phyloP scores from a whole-genome alignment of 208 protist species.

The Porcisia hertigi region DNA sequence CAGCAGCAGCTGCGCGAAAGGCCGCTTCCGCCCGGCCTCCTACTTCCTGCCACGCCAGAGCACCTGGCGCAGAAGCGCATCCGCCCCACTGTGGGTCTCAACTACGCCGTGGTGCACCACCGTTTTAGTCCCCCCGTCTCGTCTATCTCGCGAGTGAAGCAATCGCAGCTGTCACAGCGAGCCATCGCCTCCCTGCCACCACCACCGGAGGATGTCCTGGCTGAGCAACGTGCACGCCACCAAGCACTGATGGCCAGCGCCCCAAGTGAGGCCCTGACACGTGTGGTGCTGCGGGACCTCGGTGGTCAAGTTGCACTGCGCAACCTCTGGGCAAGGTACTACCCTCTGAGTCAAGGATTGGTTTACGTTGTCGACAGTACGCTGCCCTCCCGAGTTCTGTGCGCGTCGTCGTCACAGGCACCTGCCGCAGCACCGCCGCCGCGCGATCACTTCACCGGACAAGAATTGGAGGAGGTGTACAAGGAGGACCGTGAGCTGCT shows the following conservation, averaged over 20 bases:
- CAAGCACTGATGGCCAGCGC: slow-evolving; percentile 12
- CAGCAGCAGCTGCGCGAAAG: background rate
- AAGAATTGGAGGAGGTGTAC: slow-evolving; percentile 24
- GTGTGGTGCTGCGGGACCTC: slow-evolving; percentile 95
- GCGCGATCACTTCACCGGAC: slow-evolving; percentile 23
- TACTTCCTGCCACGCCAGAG: slow-evolving; percentile 21
- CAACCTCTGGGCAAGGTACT: slow-evolving; percentile 97
- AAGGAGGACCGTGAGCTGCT: slow-evolving; percentile 63
- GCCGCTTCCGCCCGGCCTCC: slow-evolving; percentile 24
- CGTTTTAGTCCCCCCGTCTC: slow-evolving; percentile 34
- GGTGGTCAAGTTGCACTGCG: slow-evolving; percentile 94
- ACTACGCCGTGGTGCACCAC: slow-evolving; percentile 94
- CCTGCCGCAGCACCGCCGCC: background rate
- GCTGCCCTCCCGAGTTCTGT: slow-evolving; percentile 11
- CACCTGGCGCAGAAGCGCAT: slow-evolving; percentile 84
- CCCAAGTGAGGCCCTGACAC: slow-evolving; percentile 32
- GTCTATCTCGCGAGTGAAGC: slow-evolving; percentile 11
- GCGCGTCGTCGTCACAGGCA: background rate
- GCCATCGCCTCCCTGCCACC: slow-evolving; percentile 46
- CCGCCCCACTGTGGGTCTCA: slow-evolving; percentile 97
- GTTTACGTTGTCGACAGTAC: slow-evolving; percentile 94
- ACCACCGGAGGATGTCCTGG: slow-evolving; percentile 11
- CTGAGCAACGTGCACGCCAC: slow-evolving; percentile 18
- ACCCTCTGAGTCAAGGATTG: slow-evolving; percentile 89
- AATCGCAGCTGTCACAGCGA: slow-evolving; percentile 84